phyloP scores from a whole-genome alignment of 345 rosid species.

The Linum tenue region DNA sequence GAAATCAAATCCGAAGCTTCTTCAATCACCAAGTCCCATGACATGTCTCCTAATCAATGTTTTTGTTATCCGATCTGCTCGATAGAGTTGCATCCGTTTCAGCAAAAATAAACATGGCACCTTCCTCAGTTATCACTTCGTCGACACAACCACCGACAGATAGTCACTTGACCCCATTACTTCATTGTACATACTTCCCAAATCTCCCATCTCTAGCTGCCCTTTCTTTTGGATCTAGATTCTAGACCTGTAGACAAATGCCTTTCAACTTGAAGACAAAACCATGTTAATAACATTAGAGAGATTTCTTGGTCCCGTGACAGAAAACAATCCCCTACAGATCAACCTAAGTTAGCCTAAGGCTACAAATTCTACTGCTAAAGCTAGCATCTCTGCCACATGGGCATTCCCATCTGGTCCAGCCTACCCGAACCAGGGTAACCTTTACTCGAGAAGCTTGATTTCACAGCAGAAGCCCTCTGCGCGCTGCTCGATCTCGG shows the following conservation, averaged over 20 bases:
- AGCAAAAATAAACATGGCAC: not conserved
- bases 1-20: too few species aligned
- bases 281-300: too few species aligned
- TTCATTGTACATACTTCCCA: not conserved
- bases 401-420: constrained; percentile 80
- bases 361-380: constrained; percentile 25
- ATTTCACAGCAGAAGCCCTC: constrained; percentile 40
- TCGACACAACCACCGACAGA: not conserved
- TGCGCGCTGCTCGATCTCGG: constrained; percentile 35
- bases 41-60: not conserved
- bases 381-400: constrained; percentile 16
- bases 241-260: too few species aligned
- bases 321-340: too few species aligned
- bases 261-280: too few species aligned
- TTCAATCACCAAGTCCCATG: too few species aligned
- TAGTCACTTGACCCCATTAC: not conserved
- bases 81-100: not conserved
- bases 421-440: constrained; percentile 93
- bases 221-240: too few species aligned
- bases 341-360: constrained; percentile 11
- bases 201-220: not conserved
- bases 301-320: too few species aligned
- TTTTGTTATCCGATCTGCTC: not conserved
- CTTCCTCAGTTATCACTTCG: not conserved
- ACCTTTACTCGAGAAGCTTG: constrained; percentile 57